A percentile compares a stretch with the other conserved stretches of the same genome.
These are phyloP conservation scores for Dothiorella sarmentorum DNA, from an alignment of 2,329 filamentous ascomycete species.

Conservation along the genomic window DNA sequence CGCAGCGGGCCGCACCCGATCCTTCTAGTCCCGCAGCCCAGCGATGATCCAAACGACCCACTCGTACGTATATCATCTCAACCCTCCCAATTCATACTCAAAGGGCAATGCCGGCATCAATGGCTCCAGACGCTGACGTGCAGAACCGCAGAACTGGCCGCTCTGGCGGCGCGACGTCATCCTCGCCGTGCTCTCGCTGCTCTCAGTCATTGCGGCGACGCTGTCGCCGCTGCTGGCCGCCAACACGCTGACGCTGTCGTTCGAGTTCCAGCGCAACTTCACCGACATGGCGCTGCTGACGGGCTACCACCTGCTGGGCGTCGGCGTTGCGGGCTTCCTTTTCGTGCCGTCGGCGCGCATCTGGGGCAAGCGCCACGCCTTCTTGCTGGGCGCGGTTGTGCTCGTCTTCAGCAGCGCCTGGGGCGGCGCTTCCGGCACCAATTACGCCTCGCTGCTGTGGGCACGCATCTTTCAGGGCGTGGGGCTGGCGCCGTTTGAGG, in stretches of 20 bases:
- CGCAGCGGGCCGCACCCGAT: constrained; percentile 57
- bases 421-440: constrained; percentile 66
- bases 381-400: constrained; percentile 71
- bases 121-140: constrained; percentile 5
- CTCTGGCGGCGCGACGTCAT: constrained; percentile 81
- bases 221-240: constrained; percentile 84
- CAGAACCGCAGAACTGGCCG: constrained; percentile 66
- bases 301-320: constrained; percentile 81
- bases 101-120: background rate
- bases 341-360: constrained; percentile 85
- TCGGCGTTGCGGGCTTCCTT: constrained; percentile 75
- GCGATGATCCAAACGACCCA: constrained; percentile 86
- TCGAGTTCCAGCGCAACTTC: constrained; percentile 63
- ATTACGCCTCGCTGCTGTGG: constrained; percentile 70
- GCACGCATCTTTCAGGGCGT: constrained; percentile 83
- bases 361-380: constrained; percentile 90
- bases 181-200: constrained; percentile 71
- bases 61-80: no score
- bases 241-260: constrained; percentile 74
- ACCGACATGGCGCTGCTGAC: constrained; percentile 78
- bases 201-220: constrained; percentile 78
- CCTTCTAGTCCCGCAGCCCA: constrained; percentile 86
- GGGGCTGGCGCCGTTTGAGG: constrained; percentile 83
- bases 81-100: no score
- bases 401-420: constrained; percentile 72